Evolutionary conservation across 805 yeast species (phyloP).

Genomic region (Lipomyces yamanashiensis): DNA sequence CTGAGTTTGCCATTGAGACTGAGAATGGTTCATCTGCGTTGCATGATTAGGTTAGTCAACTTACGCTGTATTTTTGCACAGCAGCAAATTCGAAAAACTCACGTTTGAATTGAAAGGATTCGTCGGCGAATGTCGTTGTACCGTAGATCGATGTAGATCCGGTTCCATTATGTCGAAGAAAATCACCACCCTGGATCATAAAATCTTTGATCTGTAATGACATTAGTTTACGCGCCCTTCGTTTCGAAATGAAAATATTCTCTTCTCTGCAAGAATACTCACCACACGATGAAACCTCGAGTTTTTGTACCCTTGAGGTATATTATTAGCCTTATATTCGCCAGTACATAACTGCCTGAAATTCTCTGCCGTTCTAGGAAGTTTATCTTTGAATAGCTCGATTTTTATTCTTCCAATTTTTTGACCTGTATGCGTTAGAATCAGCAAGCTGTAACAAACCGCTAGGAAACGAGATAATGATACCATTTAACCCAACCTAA

Average conservation of each 20-base stretch:
- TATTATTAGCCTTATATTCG: constrained; percentile 48
- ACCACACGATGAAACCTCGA: constrained; percentile 35
- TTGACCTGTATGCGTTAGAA: constrained; percentile 36
- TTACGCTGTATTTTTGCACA: neutral
- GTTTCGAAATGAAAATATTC: neutral
- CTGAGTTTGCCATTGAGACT: constrained; percentile 66
- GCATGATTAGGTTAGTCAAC: neutral
- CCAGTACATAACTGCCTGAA: constrained; percentile 61
- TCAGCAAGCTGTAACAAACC: neutral
- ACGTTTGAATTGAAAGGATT: constrained; percentile 48
- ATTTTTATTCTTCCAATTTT: constrained; percentile 53
- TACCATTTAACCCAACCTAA: constrained; percentile 44
- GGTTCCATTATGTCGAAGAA: constrained; percentile 52
- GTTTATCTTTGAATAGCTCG: constrained; percentile 48
- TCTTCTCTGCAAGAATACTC: neutral
- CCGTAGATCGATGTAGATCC: constrained; percentile 54
- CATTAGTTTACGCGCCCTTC: neutral
- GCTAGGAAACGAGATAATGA: neutral
- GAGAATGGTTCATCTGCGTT: constrained; percentile 47
- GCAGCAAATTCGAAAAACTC: constrained; percentile 4
- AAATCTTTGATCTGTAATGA: constrained; percentile 47
- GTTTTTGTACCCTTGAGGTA: constrained; percentile 53
- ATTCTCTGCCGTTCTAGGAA: constrained; percentile 57
- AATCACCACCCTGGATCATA: constrained; percentile 57
- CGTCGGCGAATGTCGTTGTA: constrained; percentile 51